Evolutionary conservation across 495 filamentous ascomycete genomes (phyloP), one percentile per base, ranked within the genome.

Genomic region (Evansstolkia leycettana): DNA sequence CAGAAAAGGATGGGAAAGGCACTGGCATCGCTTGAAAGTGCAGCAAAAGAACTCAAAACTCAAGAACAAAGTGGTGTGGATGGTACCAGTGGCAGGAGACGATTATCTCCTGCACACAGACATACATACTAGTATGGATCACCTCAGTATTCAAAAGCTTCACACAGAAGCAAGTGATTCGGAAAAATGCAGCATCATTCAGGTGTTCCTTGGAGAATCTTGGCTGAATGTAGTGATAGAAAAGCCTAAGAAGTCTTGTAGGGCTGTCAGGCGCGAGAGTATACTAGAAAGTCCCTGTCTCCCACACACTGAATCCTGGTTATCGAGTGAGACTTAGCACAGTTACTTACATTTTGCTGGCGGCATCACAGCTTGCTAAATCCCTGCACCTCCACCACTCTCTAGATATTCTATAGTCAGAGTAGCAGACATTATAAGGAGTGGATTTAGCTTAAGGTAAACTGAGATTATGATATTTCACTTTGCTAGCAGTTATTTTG

Each of bases 201-300:
- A 25, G 13, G 13, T 48, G 42, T 19, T 29, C 8, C 18, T 42
- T 46, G 1, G 39, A 36, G 18, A 56, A 56, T 9, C 35, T 11
- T 1, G 49, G 46, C 28, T 50, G 46, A n/a, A 56, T 52, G 17
- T 46, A 28, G 7, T 52, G 37, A 17, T 56, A 52, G 36, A 56
- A 56, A 2, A 48, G 35, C 11, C 17, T 35, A 13, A 44, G 47
- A 8, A 56, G 17, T 0, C 31, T 46, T 2, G 38, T 46, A 0
- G 46, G 49, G 20, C 35, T 52, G 5, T 29, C 17, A 13, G 52
- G 47, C 1, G 49, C 49, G 2, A 56, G 41, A 30, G 49, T 41
- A 17, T 28, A 52, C 52, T 49, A 52, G 18, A 52, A 56, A 2
- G 52, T 48, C 5, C 20, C 20, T 9, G 4, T 23, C 5, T 4